These are phyloP conservation scores for Monilinia laxa DNA, from an alignment of 2,329 filamentous ascomycete species.

Conservation along the genomic window DNA sequence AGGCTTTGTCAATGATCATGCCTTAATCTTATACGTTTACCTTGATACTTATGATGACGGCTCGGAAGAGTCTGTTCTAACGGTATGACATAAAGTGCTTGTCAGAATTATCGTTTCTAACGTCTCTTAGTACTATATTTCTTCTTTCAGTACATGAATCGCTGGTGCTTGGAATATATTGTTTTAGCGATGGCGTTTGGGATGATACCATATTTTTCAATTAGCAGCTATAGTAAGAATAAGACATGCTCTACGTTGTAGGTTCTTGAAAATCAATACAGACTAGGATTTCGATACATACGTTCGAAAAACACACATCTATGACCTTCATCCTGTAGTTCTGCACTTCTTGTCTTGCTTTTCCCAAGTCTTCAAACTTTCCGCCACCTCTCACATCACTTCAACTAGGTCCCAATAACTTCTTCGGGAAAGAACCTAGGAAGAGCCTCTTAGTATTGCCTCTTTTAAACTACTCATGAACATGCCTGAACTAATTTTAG, in stretches of 20 bases:
- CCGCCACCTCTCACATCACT: not conserved
- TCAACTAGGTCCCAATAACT: too few relatives aligned
- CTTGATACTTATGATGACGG: slow-evolving; percentile 66
- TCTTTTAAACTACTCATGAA: too few relatives aligned
- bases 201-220: slow-evolving; percentile 25
- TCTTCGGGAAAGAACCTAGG: too few relatives aligned
- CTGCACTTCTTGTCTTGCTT: too few relatives aligned
- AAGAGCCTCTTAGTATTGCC: too few relatives aligned
- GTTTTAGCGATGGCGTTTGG: slow-evolving; percentile 32
- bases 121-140: slow-evolving; percentile 54
- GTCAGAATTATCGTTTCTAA: slow-evolving; percentile 19
- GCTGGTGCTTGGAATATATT: slow-evolving; percentile 1
- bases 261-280: not conserved
- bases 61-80: slow-evolving; percentile 71
- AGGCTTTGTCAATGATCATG: slow-evolving; percentile 75
- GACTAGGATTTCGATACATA: not conserved
- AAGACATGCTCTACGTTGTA: not conserved
- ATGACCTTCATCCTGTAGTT: not conserved
- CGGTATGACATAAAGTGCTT: slow-evolving; percentile 51
- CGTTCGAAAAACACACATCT: not conserved
- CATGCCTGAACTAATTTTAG: too few relatives aligned
- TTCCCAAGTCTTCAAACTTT: too few relatives aligned
- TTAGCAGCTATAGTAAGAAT: not conserved
- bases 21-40: slow-evolving; percentile 81
- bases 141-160: slow-evolving; percentile 50